phyloP scores from a whole-genome alignment of 768 basidiomycete species.

The Wakefieldia striispora region DNA sequence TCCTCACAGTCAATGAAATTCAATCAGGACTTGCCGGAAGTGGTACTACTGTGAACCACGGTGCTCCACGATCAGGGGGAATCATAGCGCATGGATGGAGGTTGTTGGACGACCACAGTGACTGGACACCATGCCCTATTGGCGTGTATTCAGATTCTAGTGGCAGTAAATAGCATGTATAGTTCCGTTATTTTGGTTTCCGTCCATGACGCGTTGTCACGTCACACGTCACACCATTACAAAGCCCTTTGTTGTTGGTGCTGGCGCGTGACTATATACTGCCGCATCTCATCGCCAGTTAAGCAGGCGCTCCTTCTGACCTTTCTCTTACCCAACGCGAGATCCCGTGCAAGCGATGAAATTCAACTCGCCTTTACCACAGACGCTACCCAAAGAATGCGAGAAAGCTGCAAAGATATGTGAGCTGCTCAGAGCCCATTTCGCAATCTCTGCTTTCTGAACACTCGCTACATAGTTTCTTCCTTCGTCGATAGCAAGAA shows the following conservation, averaged over 20 bases:
- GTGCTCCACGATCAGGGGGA: neutral
- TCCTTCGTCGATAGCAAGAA: slow-evolving; percentile 81
- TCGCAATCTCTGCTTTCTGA: neutral
- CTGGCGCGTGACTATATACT: too few relatives aligned
- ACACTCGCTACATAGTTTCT: slow-evolving; percentile 48
- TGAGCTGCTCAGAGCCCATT: slow-evolving; percentile 37
- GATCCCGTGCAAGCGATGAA: slow-evolving; percentile 36
- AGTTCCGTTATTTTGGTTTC: too few relatives aligned
- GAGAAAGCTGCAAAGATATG: slow-evolving; percentile 86
- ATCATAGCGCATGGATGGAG: slow-evolving; percentile 49
- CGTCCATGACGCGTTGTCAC: slow-evolving; percentile 1
- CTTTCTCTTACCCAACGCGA: neutral
- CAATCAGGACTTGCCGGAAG: neutral
- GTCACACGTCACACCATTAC: slow-evolving; percentile 23
- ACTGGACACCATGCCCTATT: slow-evolving; percentile 69
- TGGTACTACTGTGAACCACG: neutral
- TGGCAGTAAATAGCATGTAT: neutral
- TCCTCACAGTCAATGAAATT: slow-evolving; percentile 29
- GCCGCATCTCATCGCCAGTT: too few relatives aligned
- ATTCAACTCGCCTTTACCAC: slow-evolving; percentile 48
- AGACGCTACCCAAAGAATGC: slow-evolving; percentile 76
- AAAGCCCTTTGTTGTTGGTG: slow-evolving; percentile 13
- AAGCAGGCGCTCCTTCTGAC: neutral
- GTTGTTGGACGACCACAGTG: slow-evolving; percentile 37
- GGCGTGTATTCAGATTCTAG: slow-evolving; percentile 43